These are phyloP conservation scores for Camellia granthamiana DNA, from an alignment of 148 eudicot genomes.

Conservation along the genomic window DNA sequence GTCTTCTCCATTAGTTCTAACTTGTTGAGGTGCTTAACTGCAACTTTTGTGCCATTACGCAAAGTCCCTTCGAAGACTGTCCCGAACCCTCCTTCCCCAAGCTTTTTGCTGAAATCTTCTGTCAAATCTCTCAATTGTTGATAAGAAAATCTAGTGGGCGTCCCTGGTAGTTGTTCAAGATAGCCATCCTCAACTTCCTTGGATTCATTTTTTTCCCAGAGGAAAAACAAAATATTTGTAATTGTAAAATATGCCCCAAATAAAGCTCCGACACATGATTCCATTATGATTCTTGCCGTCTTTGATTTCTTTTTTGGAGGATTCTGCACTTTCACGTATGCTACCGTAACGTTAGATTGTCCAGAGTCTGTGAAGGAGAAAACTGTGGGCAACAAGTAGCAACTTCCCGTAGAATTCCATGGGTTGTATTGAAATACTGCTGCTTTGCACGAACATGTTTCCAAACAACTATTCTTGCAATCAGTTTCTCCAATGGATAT, in stretches of 20 bases:
- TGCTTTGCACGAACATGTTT: slow-evolving; percentile 33
- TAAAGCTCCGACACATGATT: neutral
- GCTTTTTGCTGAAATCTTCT: neutral
- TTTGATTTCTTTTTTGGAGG: neutral
- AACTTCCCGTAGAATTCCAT: slow-evolving; percentile 9
- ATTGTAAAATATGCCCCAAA: neutral
- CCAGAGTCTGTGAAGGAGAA: slow-evolving; percentile 20
- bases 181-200: slow-evolving; percentile 5
- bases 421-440: slow-evolving; percentile 16
- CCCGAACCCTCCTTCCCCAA: slow-evolving; percentile 16
- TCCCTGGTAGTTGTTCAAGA: slow-evolving; percentile 6
- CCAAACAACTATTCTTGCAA: slow-evolving; percentile 26
- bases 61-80: slow-evolving; percentile 7
- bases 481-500: neutral
- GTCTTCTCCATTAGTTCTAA: neutral
- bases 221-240: neutral
- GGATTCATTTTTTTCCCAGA: neutral
- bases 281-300: neutral
- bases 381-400: slow-evolving; percentile 23
- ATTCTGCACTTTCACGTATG: slow-evolving; percentile 11
- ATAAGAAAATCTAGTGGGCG: slow-evolving; percentile 18
- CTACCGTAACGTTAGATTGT: neutral
- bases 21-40: neutral
- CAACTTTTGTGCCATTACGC: slow-evolving; percentile 15
- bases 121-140: slow-evolving; percentile 6